These are phyloP conservation scores for Cymbidium sinense DNA, from an alignment of 106 monocot species.

Conservation along the genomic window DNA sequence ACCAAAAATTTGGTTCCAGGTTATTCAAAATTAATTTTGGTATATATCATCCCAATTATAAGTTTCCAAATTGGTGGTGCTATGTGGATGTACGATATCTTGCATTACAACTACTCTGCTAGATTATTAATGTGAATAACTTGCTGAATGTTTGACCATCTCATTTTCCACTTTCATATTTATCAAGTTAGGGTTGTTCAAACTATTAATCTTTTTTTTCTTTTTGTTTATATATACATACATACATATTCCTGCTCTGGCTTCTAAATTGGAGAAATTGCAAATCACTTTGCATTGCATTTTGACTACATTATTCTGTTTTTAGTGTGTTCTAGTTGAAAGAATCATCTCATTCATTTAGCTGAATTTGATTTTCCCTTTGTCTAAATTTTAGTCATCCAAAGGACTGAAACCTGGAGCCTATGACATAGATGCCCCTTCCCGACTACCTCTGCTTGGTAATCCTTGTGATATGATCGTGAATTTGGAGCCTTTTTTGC, in stretches of 20 bases:
- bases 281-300: not conserved
- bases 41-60: too few species aligned
- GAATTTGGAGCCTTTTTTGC: slow-evolving; percentile 94
- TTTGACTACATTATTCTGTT: not conserved
- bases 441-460: slow-evolving; percentile 70
- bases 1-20: too few species aligned
- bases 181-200: not conserved
- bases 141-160: too few species aligned
- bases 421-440: slow-evolving; percentile 97
- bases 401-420: slow-evolving; percentile 73
- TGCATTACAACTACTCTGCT: too few species aligned
- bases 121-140: too few species aligned
- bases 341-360: not conserved
- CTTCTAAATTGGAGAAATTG: not conserved
- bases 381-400: slow-evolving; percentile 36
- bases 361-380: not conserved
- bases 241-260: not conserved
- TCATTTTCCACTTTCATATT: too few species aligned
- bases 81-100: too few species aligned
- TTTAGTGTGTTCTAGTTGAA: not conserved
- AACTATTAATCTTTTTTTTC: not conserved
- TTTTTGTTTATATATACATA: not conserved
- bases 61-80: too few species aligned
- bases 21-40: too few species aligned
- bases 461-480: slow-evolving; percentile 66